Percentiles rank a stretch among this genome's conserved stretches.
phyloP scores from a whole-genome alignment of 1,139 yeast species.

The Taphrina deformans region DNA sequence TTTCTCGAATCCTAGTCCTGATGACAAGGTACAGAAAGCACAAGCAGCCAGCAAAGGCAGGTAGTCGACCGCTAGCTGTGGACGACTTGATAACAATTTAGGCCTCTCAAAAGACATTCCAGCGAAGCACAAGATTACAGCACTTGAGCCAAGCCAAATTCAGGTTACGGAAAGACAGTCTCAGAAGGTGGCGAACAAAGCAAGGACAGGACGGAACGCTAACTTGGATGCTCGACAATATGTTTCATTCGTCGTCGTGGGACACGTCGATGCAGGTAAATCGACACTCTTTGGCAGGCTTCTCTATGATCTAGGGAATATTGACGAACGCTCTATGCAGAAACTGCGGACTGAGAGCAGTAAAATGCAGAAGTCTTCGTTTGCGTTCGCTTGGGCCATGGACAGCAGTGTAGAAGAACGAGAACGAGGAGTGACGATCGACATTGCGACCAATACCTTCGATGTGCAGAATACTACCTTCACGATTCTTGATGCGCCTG shows the following conservation, averaged over 20 bases:
- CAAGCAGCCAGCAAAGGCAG: slow-evolving; percentile 22
- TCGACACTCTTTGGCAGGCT: slow-evolving; percentile 92
- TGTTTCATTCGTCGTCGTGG: slow-evolving; percentile 75
- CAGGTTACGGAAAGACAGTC: not conserved
- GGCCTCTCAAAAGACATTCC: not conserved
- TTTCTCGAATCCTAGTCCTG: slow-evolving; percentile 77
- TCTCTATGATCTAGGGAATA: slow-evolving; percentile 75
- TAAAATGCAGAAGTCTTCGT: slow-evolving; percentile 82
- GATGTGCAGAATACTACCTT: slow-evolving; percentile 66
- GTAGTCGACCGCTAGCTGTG: slow-evolving; percentile 4
- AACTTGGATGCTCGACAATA: slow-evolving; percentile 39
- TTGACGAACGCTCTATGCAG: slow-evolving; percentile 73
- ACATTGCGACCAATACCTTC: slow-evolving; percentile 80
- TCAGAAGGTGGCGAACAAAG: slow-evolving; percentile 46
- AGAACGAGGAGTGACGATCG: slow-evolving; percentile 80
- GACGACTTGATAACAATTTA: slow-evolving; percentile 33
- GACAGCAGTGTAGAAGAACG: slow-evolving; percentile 95
- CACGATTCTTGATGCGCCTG: slow-evolving; percentile 96
- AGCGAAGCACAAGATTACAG: not conserved
- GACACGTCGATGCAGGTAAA: slow-evolving; percentile 98
- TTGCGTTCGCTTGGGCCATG: slow-evolving; percentile 96
- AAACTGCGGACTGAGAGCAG: slow-evolving; percentile 79
- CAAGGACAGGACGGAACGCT: slow-evolving; percentile 50
- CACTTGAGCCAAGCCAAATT: not conserved
- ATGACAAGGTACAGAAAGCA: slow-evolving; percentile 58